Percentiles rank a stretch among this genome's conserved stretches.
These are phyloP conservation scores for Chionographis japonica DNA, from an alignment of 106 monocot genomes.

Conservation along the genomic window DNA sequence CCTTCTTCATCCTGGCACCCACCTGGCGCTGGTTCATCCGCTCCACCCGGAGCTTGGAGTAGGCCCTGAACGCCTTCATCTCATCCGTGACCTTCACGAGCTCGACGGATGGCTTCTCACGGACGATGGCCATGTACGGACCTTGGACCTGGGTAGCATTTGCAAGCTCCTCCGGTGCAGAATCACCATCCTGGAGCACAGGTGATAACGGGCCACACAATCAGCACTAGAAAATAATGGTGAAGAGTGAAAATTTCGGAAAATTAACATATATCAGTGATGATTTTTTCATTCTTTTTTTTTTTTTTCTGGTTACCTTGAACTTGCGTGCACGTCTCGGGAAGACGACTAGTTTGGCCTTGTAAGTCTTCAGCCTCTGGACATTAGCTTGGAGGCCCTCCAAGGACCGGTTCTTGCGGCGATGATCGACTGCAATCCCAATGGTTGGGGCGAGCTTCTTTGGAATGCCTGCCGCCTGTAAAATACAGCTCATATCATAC, in stretches of 20 bases:
- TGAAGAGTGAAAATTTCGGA: background rate
- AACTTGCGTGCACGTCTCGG: conserved; percentile 13
- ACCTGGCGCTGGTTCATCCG: conserved; percentile 50
- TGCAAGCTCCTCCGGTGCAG: conserved; percentile 31
- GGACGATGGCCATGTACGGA: conserved; percentile 18
- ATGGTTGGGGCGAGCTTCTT: conserved; percentile 65
- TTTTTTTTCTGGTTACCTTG: conserved; percentile 7
- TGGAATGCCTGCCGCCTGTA: conserved; percentile 50
- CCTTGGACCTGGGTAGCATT: conserved; percentile 31
- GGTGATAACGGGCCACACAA: too few relatives aligned
- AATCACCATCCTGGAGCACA: conserved; percentile 31
- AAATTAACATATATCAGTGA: too few relatives aligned
- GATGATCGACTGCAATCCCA: conserved; percentile 68
- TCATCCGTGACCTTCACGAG: conserved; percentile 52
- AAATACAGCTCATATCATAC: background rate
- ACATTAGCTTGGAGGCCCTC: conserved; percentile 19
- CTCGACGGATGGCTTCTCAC: conserved; percentile 27
- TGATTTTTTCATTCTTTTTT: too few relatives aligned
- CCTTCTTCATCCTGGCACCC: conserved; percentile 66
- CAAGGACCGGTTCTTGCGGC: conserved; percentile 26
- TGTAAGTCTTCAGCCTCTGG: conserved; percentile 23
- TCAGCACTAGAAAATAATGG: too few relatives aligned
- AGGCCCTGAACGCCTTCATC: conserved; percentile 61
- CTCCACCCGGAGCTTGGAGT: conserved; percentile 54
- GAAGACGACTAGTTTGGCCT: conserved; percentile 25